A percentile compares a stretch with the other conserved stretches of the same genome.
These are phyloP conservation scores for Alternaria panax DNA, from an alignment of 2,329 filamentous ascomycete genomes.

Conservation along the genomic window DNA sequence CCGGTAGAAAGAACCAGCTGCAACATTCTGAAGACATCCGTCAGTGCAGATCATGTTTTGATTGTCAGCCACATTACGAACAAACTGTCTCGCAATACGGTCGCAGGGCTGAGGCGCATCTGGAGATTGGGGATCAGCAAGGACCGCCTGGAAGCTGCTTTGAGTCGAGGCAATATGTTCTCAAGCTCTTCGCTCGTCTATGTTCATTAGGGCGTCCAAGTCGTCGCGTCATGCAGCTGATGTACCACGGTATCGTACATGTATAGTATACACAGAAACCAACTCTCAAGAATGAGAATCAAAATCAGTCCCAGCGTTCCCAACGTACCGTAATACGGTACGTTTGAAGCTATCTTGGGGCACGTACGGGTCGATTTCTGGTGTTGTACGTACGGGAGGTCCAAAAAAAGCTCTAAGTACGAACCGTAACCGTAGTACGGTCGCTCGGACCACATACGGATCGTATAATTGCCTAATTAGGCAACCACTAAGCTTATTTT, in stretches of 20 bases:
- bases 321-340: too few relatives aligned
- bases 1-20: background rate
- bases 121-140: background rate
- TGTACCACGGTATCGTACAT: conserved; percentile 4
- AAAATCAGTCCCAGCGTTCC: too few relatives aligned
- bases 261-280: background rate
- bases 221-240: background rate
- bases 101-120: background rate
- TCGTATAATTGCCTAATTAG: too few relatives aligned
- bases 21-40: background rate
- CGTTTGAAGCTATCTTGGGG: too few relatives aligned
- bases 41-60: background rate
- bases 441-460: too few relatives aligned
- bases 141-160: background rate
- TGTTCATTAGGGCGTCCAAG: background rate
- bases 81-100: background rate
- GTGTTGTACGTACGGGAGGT: too few relatives aligned
- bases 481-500: too few relatives aligned
- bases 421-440: too few relatives aligned
- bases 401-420: too few relatives aligned
- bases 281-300: background rate
- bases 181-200: background rate
- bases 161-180: background rate
- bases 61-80: background rate
- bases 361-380: too few relatives aligned